Conservation (phyloP, 2,329 filamentous ascomycete species). For the Fusarium zealandicum region DNA sequence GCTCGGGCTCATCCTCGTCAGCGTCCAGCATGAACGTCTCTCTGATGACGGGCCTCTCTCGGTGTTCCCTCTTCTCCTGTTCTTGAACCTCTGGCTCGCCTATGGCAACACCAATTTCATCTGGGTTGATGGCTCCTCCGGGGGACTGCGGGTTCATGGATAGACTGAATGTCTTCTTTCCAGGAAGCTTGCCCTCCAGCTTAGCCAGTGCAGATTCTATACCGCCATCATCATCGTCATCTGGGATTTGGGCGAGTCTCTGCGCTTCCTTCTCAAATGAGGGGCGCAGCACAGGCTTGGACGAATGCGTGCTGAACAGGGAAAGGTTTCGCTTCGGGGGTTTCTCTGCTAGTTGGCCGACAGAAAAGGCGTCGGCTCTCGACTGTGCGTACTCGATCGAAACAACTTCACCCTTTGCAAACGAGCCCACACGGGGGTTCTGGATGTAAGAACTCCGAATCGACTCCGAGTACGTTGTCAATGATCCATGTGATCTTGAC, state of each 20-base stretch:
- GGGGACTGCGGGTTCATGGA: slow-evolving; percentile 45
- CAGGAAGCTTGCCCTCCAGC: slow-evolving; percentile 80
- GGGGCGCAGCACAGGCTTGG: slow-evolving; percentile 67
- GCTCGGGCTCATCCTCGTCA: slow-evolving; percentile 34
- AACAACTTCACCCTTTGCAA: slow-evolving; percentile 33
- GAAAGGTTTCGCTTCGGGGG: slow-evolving; percentile 57
- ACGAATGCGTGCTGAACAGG: slow-evolving; percentile 67
- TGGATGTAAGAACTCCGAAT: slow-evolving; percentile 64
- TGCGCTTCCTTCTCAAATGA: slow-evolving; percentile 92
- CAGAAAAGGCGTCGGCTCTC: slow-evolving; percentile 59
- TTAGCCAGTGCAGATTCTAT: slow-evolving; percentile 93
- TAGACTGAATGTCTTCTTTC: slow-evolving; percentile 56
- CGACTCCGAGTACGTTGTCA: slow-evolving; percentile 68
- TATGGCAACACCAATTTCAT: slow-evolving; percentile 35
- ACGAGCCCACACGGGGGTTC: slow-evolving; percentile 47
- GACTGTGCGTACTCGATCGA: slow-evolving; percentile 37
- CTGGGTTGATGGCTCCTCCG: slow-evolving; percentile 21
- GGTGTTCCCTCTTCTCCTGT: slow-evolving; percentile 55
- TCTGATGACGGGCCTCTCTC: slow-evolving; percentile 54
- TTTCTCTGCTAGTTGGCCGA: slow-evolving; percentile 64
- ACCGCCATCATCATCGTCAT: slow-evolving; percentile 82
- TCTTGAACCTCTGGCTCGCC: slow-evolving; percentile 39
- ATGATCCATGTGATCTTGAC: slow-evolving; percentile 65
- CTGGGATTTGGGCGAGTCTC: slow-evolving; percentile 85
- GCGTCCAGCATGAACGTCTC: slow-evolving; percentile 46